Evolutionary conservation across 1,284 basidiomycete species (phyloP).

Genomic region (Malassezia furfur): DNA sequence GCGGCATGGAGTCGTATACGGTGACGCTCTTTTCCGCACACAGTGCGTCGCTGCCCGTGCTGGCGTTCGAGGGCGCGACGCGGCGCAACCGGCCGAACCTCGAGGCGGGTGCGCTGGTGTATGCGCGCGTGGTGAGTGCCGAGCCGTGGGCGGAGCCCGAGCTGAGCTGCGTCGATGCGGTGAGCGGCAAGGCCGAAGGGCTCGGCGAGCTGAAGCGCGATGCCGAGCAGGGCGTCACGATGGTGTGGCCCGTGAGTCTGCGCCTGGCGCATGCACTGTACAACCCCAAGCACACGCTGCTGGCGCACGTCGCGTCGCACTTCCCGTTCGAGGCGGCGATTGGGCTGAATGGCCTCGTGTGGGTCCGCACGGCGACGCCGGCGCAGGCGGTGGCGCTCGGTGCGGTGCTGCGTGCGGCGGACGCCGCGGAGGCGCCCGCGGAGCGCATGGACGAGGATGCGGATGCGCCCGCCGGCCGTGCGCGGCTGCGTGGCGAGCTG

Average conservation of each 20-base stretch:
- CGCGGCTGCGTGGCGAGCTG: slow-evolving; percentile 9
- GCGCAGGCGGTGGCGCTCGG: slow-evolving; percentile 34
- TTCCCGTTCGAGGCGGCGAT: slow-evolving; percentile 45
- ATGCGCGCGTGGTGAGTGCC: slow-evolving; percentile 31
- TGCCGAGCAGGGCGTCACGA: slow-evolving; percentile 22
- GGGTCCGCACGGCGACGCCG: slow-evolving; percentile 25
- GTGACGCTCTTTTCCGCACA: slow-evolving; percentile 34
- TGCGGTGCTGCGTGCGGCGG: slow-evolving; percentile 26
- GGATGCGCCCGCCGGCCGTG: slow-evolving; percentile 6
- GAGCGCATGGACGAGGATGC: neutral
- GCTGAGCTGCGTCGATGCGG: slow-evolving; percentile 38
- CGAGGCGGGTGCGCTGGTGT: slow-evolving; percentile 36
- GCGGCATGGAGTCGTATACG: slow-evolving; percentile 36
- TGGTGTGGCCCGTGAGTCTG: slow-evolving; percentile 20
- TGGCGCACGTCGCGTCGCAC: slow-evolving; percentile 25
- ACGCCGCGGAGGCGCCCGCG: neutral
- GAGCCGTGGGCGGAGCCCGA: slow-evolving; percentile 40
- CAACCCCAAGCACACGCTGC: slow-evolving; percentile 22
- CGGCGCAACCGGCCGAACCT: slow-evolving; percentile 44
- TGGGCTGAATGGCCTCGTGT: slow-evolving; percentile 38
- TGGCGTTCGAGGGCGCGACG: slow-evolving; percentile 45
- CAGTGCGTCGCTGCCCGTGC: slow-evolving; percentile 30
- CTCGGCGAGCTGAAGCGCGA: slow-evolving; percentile 37
- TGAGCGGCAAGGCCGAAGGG: slow-evolving; percentile 37
- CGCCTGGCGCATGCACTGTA: slow-evolving; percentile 25